Conservation (phyloP, 73 alveolate species). For the Stentor coeruleus region DNA sequence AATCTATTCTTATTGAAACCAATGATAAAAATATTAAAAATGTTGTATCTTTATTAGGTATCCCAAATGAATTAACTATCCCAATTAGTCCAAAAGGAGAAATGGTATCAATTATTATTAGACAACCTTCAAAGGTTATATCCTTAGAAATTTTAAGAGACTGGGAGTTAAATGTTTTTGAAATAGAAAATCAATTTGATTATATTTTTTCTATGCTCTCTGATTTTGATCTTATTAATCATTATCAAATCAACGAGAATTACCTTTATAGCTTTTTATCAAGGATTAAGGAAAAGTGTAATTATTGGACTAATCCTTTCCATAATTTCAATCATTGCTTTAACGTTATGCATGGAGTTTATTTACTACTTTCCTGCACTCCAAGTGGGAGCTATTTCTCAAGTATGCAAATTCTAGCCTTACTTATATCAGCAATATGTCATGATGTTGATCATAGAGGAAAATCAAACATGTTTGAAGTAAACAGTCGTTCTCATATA, state of each 20-base stretch:
- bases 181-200: constrained; percentile 4
- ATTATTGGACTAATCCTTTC: constrained; percentile 42
- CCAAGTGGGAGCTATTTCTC: neutral
- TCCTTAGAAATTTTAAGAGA: neutral
- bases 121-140: neutral
- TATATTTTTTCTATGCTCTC: neutral
- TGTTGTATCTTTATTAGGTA: neutral
- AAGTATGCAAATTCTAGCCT: neutral
- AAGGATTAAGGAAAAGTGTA: constrained; percentile 32
- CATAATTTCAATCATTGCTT: constrained; percentile 52
- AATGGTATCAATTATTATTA: neutral
- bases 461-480: constrained; percentile 63
- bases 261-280: neutral
- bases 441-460: constrained; percentile 89
- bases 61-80: neutral
- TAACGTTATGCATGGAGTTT: constrained; percentile 19
- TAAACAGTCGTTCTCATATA: constrained; percentile 46
- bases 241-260: neutral
- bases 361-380: neutral
- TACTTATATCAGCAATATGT: constrained; percentile 42
- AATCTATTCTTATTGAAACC: neutral
- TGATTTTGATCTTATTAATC: neutral
- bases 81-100: too few species aligned
- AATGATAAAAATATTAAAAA: neutral
- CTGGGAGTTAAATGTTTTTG: constrained; percentile 9